Percentiles rank a stretch among this genome's conserved stretches.
These are phyloP conservation scores for Torulaspora indica DNA, from an alignment of 805 yeast genomes.

Conservation along the genomic window DNA sequence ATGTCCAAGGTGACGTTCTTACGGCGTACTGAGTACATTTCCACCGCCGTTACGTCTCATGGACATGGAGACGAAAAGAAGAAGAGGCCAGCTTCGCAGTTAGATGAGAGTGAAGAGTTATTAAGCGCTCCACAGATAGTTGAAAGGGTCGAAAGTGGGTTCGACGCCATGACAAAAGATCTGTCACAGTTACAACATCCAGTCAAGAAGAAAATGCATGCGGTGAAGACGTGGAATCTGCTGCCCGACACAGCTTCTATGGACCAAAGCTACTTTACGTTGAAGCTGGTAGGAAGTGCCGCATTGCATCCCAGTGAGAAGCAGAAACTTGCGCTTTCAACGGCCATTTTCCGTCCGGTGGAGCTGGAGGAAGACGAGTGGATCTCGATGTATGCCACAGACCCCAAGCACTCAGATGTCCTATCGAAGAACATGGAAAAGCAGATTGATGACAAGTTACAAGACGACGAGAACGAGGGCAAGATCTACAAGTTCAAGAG, in stretches of 20 bases:
- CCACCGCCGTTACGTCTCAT: constrained; percentile 48
- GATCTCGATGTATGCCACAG: constrained; percentile 63
- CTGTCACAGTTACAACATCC: constrained; percentile 64
- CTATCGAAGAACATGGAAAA: constrained; percentile 42
- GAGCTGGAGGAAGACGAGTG: constrained; percentile 69
- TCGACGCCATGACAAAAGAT: constrained; percentile 53
- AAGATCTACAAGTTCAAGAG: constrained; percentile 54
- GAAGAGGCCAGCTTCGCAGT: constrained; percentile 29
- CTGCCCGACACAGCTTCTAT: constrained; percentile 88
- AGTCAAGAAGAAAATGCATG: constrained; percentile 61
- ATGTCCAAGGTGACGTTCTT: constrained; percentile 60
- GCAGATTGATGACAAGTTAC: constrained; percentile 27
- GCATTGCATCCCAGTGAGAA: constrained; percentile 37
- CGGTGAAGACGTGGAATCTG: constrained; percentile 72
- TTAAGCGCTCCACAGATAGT: constrained; percentile 29
- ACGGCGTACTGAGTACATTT: constrained; percentile 90
- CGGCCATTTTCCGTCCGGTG: constrained; percentile 70
- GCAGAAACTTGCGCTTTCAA: constrained; percentile 39
- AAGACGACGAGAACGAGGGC: constrained; percentile 46
- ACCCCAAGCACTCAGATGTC: constrained; percentile 39
- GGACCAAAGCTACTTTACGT: constrained; percentile 66
- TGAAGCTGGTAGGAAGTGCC: constrained; percentile 57
- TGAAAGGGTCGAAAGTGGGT: constrained; percentile 64
- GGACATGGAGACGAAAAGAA: constrained; percentile 26
- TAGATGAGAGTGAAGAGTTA: constrained; percentile 24